Percentiles rank a stretch among this genome's conserved stretches.
These are phyloP conservation scores for Xylaria arbuscula DNA, from an alignment of 2,329 filamentous ascomycete genomes.

Conservation along the genomic window DNA sequence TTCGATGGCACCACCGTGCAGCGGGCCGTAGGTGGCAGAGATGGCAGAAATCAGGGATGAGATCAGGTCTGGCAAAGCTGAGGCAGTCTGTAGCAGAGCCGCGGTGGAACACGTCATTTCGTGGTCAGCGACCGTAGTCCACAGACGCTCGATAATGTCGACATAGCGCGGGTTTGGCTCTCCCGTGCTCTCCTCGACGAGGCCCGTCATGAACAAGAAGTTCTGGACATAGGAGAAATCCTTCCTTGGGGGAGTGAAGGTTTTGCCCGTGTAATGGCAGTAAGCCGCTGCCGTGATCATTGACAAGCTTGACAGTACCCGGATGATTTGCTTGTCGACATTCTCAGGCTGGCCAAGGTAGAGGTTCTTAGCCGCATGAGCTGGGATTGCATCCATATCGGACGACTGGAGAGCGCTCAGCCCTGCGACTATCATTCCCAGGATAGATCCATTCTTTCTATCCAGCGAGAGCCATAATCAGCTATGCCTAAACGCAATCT, in stretches of 20 bases:
- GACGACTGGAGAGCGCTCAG: slow-evolving; percentile 36
- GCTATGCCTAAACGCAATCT: neutral
- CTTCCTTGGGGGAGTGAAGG: slow-evolving; percentile 36
- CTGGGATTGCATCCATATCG: slow-evolving; percentile 36
- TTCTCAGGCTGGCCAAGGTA: slow-evolving; percentile 37
- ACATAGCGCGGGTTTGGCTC: slow-evolving; percentile 36
- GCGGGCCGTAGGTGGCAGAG: slow-evolving; percentile 37
- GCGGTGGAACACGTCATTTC: slow-evolving; percentile 43
- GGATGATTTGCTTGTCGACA: slow-evolving; percentile 38
- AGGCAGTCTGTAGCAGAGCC: slow-evolving; percentile 39
- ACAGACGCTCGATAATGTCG: slow-evolving; percentile 36
- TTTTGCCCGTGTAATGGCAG: slow-evolving; percentile 36
- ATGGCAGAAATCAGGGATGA: slow-evolving; percentile 36
- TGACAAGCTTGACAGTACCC: slow-evolving; percentile 37
- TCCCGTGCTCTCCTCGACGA: slow-evolving; percentile 37
- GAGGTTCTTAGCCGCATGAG: slow-evolving; percentile 36
- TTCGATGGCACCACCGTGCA: slow-evolving; percentile 43
- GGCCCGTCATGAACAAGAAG: slow-evolving; percentile 40
- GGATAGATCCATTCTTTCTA: slow-evolving; percentile 39
- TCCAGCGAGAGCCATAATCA: slow-evolving; percentile 6
- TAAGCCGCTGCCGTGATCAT: slow-evolving; percentile 41
- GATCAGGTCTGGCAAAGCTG: slow-evolving; percentile 38
- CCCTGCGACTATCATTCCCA: slow-evolving; percentile 41
- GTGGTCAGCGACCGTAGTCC: slow-evolving; percentile 39
- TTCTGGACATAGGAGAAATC: slow-evolving; percentile 41